A percentile compares a stretch with the other conserved stretches of the same genome.
phyloP scores from a whole-genome alignment of 1,284 basidiomycete genomes.

The Singerocomus inundabilis region DNA sequence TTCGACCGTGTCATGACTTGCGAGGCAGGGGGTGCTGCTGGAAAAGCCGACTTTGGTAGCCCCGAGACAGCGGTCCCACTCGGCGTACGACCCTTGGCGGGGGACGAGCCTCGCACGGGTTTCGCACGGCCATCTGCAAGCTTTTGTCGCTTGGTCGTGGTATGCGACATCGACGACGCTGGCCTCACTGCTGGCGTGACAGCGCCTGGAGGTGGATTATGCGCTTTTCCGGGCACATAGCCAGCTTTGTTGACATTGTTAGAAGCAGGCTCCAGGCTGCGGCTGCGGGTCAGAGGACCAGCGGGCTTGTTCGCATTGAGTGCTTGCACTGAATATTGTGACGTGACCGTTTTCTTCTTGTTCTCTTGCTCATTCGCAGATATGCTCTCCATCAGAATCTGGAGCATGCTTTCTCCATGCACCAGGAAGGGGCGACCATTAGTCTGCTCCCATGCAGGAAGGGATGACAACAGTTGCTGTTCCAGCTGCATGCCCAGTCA shows the following conservation, averaged over 20 bases:
- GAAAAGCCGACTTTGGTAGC: slow-evolving; percentile 14
- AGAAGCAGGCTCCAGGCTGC: slow-evolving; percentile 27
- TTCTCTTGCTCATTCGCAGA: slow-evolving; percentile 77
- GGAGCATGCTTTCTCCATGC: slow-evolving; percentile 81
- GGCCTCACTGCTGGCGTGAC: slow-evolving; percentile 62
- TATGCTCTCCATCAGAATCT: slow-evolving; percentile 71
- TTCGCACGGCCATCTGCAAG: slow-evolving; percentile 41
- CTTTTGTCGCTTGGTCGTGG: slow-evolving; percentile 56
- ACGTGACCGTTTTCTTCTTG: slow-evolving; percentile 42
- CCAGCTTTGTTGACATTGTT: slow-evolving; percentile 18
- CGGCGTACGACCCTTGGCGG: slow-evolving; percentile 29
- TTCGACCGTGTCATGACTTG: slow-evolving; percentile 25
- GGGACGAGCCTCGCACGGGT: slow-evolving; percentile 23
- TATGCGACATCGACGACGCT: slow-evolving; percentile 42
- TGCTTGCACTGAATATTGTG: slow-evolving; percentile 34
- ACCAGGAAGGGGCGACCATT: slow-evolving; percentile 80
- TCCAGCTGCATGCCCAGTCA: slow-evolving; percentile 62
- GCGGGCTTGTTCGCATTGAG: slow-evolving; percentile 51
- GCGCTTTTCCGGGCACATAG: slow-evolving; percentile 30
- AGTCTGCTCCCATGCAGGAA: slow-evolving; percentile 89
- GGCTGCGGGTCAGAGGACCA: slow-evolving; percentile 30
- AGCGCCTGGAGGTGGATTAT: slow-evolving; percentile 33
- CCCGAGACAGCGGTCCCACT: slow-evolving; percentile 22
- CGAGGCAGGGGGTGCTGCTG: slow-evolving; percentile 1
- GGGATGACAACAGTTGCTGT: slow-evolving; percentile 75